Evolutionary conservation across 2,329 filamentous ascomycete species (phyloP).

Genomic region (Exophiala sp.): DNA sequence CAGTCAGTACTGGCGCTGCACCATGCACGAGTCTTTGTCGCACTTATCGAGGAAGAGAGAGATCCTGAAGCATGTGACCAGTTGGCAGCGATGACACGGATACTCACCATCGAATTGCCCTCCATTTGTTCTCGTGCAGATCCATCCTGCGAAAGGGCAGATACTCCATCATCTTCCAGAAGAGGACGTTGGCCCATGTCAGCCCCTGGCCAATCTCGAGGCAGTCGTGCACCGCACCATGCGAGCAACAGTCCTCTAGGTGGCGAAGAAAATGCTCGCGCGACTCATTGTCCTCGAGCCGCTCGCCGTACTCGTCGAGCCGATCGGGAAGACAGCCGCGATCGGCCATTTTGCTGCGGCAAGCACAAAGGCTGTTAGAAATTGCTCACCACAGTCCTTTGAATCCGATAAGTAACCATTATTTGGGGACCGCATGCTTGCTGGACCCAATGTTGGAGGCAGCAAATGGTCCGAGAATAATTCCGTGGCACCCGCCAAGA

Average conservation of each 20-base stretch:
- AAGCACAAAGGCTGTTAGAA: background rate
- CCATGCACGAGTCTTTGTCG: too few species aligned
- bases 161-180: conserved; percentile 76
- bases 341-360: conserved; percentile 19
- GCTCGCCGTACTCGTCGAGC: conserved; percentile 18
- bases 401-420: too few species aligned
- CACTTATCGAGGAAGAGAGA: too few species aligned
- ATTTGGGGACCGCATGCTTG: too few species aligned
- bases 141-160: conserved; percentile 78
- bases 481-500: too few species aligned
- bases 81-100: too few species aligned
- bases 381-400: background rate
- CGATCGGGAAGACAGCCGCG: conserved; percentile 54
- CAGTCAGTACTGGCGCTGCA: too few species aligned
- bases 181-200: conserved; percentile 50
- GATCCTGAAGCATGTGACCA: background rate
- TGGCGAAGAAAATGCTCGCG: conserved; percentile 49
- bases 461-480: too few species aligned
- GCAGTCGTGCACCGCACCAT: conserved; percentile 62
- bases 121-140: conserved; percentile 56
- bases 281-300: conserved; percentile 7
- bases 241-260: conserved; percentile 46
- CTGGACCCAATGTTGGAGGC: conserved; percentile 23
- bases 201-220: conserved; percentile 60
- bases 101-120: conserved; percentile 62